phyloP scores from a whole-genome alignment of 176 grass and related monocot genomes.

The Aegilops bicornis region DNA sequence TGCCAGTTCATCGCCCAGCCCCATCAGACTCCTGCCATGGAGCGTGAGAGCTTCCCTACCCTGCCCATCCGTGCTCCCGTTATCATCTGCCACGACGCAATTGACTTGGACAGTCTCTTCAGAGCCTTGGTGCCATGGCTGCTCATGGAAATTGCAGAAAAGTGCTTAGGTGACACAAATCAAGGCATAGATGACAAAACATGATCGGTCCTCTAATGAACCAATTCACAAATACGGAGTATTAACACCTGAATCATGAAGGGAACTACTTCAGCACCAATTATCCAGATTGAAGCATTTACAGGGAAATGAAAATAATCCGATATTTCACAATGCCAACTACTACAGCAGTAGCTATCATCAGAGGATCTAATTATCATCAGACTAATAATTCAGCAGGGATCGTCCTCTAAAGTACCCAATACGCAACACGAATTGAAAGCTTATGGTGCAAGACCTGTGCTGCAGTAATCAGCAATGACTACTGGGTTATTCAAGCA shows the following conservation, averaged over 20 bases:
- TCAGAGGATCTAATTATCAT: background rate
- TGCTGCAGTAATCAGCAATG: background rate
- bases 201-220: background rate
- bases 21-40: constrained; percentile 32
- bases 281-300: background rate
- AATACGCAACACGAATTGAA: background rate
- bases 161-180: background rate
- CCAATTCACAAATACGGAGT: background rate
- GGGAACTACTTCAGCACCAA: background rate
- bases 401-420: background rate
- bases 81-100: constrained; percentile 7
- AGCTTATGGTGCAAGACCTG: background rate
- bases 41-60: background rate
- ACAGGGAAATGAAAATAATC: background rate
- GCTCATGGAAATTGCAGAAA: constrained; percentile 17
- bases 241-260: background rate
- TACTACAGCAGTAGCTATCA: background rate
- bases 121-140: constrained; percentile 24
- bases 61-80: constrained; percentile 2
- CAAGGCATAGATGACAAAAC: background rate
- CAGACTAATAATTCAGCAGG: background rate
- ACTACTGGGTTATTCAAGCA: background rate
- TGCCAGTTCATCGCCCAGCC: constrained; percentile 29
- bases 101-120: constrained; percentile 1
- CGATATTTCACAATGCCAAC: background rate